Percentiles rank a stretch among this genome's conserved stretches.
Evolutionary conservation across 1,284 basidiomycete genomes (phyloP).

Genomic region (Puccinia brachypodii): DNA sequence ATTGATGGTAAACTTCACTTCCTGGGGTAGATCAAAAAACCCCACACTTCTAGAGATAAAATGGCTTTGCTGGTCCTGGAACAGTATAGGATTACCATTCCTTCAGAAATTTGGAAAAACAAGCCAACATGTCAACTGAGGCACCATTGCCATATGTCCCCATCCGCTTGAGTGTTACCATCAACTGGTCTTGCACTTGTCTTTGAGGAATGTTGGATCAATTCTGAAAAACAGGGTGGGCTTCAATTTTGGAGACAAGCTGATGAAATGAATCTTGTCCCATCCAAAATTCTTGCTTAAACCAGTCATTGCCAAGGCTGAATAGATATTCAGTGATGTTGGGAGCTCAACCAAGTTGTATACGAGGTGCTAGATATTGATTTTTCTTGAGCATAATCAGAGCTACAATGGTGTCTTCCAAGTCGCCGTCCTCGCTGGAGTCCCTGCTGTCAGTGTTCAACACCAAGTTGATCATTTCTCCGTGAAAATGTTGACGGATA

Average conservation of each 20-base stretch:
- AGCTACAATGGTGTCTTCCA: background rate
- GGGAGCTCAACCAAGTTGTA: background rate
- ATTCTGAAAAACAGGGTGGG: background rate
- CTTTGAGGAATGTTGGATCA: background rate
- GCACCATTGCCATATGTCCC: background rate
- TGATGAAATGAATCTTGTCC: background rate
- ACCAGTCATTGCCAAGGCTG: background rate
- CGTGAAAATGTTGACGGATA: background rate
- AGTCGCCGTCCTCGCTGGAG: background rate
- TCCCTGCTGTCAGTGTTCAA: background rate
- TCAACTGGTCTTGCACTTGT: background rate
- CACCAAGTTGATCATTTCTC: background rate
- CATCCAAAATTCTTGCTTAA: constrained; percentile 16
- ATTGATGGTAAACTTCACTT: background rate
- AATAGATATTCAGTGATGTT: constrained; percentile 11
- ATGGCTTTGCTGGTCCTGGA: background rate
- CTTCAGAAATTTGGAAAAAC: background rate
- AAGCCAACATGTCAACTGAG: background rate
- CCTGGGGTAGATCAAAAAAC: background rate
- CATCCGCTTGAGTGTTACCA: background rate
- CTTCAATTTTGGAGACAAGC: background rate
- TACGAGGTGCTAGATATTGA: background rate
- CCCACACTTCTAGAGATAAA: background rate
- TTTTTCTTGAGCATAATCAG: background rate
- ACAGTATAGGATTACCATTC: background rate